Evolutionary conservation across 2,329 filamentous ascomycete species (phyloP).

Genomic region (Penicillium sp.): DNA sequence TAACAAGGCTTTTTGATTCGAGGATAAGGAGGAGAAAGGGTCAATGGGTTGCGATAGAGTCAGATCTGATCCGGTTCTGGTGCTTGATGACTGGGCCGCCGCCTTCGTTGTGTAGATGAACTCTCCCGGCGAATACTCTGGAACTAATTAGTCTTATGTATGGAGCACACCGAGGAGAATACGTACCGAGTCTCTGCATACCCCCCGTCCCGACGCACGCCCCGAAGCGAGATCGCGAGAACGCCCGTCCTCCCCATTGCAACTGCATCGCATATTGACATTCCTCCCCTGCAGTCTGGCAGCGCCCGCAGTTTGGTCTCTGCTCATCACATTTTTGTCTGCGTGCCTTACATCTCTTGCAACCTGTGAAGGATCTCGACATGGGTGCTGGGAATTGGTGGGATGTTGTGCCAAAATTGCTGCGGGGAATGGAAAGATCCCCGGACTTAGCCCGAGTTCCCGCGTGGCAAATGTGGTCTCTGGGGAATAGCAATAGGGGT

Average conservation of each 20-base stretch:
- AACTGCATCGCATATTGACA: slow-evolving; percentile 45
- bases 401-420: slow-evolving; percentile 17
- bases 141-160: background rate
- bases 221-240: slow-evolving; percentile 42
- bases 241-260: slow-evolving; percentile 45
- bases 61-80: slow-evolving; percentile 18
- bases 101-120: slow-evolving; percentile 41
- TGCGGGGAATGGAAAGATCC: slow-evolving; percentile 23
- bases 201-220: slow-evolving; percentile 35
- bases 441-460: slow-evolving; percentile 3
- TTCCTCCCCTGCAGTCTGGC: slow-evolving; percentile 36
- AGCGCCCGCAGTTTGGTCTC: slow-evolving; percentile 43
- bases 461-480: slow-evolving; percentile 17
- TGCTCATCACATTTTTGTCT: slow-evolving; percentile 49
- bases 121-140: slow-evolving; percentile 42
- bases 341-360: slow-evolving; percentile 46
- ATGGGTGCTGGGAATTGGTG: slow-evolving; percentile 25
- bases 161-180: background rate
- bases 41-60: slow-evolving; percentile 34
- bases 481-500: slow-evolving; percentile 1
- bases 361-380: slow-evolving; percentile 46
- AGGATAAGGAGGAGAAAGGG: slow-evolving; percentile 39
- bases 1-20: slow-evolving; percentile 38
- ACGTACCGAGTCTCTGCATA: slow-evolving; percentile 39
- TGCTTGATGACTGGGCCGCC: slow-evolving; percentile 13